Base-by-base conservation (phyloP, 805 yeast species). In the Komagataella ulmi region DNA sequence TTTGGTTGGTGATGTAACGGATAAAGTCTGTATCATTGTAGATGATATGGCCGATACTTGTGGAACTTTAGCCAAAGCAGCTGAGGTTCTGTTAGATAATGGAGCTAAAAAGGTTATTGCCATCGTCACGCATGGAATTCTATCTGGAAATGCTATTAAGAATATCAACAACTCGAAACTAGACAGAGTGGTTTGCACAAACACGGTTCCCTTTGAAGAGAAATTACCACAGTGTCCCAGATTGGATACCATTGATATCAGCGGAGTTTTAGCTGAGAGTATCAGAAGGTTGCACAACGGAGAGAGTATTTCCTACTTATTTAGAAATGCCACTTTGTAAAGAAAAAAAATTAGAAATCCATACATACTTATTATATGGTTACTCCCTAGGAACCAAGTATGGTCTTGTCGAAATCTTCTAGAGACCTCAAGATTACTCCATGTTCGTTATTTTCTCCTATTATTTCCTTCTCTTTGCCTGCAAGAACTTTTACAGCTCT, bases 31-130 rank as follows among this genome's bases (percentile, higher is more conserved):
- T 70, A 72, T 86, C 52, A 78, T 86, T 58, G 87, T 86, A 47
- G 95, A 86, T 68, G 95, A 86, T 65, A 86, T 86, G 89, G 93
- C 93, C 48, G 95, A 86, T 64, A 86, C 95, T 18, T 86, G 95
- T 69, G 95, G 93, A 55, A 86, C 95, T 17, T 69, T 86, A 56
- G 86, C 83, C 51, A 86, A 85, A 66, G 93, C 93, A 44, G 87
- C 89, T 19, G 91, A 86, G 56, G 79, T 83, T 12, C 70, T 86
- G 52, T 63, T 85, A 54, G 81, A 78, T 24, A 81, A 85, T 59
- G 76, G 76, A 40, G 93, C 91, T 48, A 72, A 79, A 59, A 74
- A 80, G 52, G 93, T 86, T 45, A 78, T 86, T 59, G 91, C 93
- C 36, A 83, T 86, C 56, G 89, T 85, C 17, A 85, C 93, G 2